A percentile compares a stretch with the other conserved stretches of the same genome.
phyloP scores from a whole-genome alignment of 257 asterid genomes.

The Misopates orontium region DNA sequence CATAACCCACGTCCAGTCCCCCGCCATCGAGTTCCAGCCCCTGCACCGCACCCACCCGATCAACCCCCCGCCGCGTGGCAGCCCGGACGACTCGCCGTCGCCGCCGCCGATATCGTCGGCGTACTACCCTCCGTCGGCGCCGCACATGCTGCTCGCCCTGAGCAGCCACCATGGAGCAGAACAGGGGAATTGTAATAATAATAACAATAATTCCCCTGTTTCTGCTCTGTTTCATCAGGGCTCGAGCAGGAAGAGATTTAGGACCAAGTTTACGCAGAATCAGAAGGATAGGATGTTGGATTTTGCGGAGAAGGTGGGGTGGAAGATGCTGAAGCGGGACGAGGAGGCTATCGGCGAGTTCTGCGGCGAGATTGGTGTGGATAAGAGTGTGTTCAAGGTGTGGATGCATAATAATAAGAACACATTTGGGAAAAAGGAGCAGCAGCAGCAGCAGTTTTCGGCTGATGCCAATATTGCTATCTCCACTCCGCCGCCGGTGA shows the following conservation, averaged over 20 bases:
- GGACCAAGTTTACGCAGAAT: conserved; percentile 65
- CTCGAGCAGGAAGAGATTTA: conserved; percentile 43
- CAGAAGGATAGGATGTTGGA: conserved; percentile 80
- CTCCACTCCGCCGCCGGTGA: conserved; percentile 28
- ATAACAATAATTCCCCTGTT: background rate
- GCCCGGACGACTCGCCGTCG: conserved; percentile 44
- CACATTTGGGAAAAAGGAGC: conserved; percentile 53
- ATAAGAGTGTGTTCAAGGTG: conserved; percentile 71
- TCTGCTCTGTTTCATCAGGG: conserved; percentile 20
- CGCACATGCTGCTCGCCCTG: conserved; percentile 59
- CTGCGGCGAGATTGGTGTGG: conserved; percentile 63
- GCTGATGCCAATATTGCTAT: conserved; percentile 25
- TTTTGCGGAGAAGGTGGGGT: conserved; percentile 59
- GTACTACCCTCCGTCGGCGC: conserved; percentile 48
- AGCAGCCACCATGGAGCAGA: conserved; percentile 35
- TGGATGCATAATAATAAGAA: conserved; percentile 96
- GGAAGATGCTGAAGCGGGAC: conserved; percentile 85
- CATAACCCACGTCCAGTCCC: conserved; percentile 19
- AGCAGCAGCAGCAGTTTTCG: conserved; percentile 19
- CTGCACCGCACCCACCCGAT: conserved; percentile 64
- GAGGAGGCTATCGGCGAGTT: conserved; percentile 54
- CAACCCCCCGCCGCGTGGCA: conserved; percentile 28
- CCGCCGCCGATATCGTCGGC: conserved; percentile 56
- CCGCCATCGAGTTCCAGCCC: background rate
- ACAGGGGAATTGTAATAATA: too few relatives aligned